Evolutionary conservation across 2,329 filamentous ascomycete species (phyloP).

Genomic region (Chaetomium globosum): DNA sequence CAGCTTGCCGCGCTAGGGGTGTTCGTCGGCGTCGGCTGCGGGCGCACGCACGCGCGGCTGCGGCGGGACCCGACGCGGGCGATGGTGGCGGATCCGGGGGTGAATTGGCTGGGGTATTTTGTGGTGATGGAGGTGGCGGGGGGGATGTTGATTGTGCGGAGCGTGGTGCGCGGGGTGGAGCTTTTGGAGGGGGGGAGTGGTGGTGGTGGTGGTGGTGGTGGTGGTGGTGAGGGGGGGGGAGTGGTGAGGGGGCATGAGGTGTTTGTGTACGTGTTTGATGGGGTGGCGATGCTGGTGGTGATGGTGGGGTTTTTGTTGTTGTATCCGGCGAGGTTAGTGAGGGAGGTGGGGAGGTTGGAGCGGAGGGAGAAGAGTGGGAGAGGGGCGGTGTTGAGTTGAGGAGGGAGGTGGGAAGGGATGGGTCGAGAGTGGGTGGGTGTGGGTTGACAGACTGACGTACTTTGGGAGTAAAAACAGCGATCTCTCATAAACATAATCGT

Average conservation of each 20-base stretch:
- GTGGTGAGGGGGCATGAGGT: constrained; percentile 23
- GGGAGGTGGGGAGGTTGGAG: constrained; percentile 21
- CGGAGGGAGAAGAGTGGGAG: background rate
- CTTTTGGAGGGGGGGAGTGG: constrained; percentile 32
- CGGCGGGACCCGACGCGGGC: constrained; percentile 13
- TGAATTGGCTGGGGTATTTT: constrained; percentile 33
- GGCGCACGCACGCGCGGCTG: constrained; percentile 7
- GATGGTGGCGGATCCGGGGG: constrained; percentile 11
- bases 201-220: too few species aligned
- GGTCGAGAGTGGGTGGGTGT: background rate
- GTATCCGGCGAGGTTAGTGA: constrained; percentile 29
- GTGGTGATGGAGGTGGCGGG: constrained; percentile 29
- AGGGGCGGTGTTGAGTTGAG: constrained; percentile 1
- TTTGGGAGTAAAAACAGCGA: too few species aligned
- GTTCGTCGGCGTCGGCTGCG: constrained; percentile 16
- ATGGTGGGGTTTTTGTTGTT: constrained; percentile 30
- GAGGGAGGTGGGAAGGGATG: background rate
- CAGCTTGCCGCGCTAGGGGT: constrained; percentile 25
- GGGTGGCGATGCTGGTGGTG: constrained; percentile 27
- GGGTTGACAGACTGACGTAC: background rate
- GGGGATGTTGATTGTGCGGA: constrained; percentile 30
- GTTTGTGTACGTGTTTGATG: constrained; percentile 30
- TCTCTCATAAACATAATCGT: too few species aligned
- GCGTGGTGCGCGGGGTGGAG: constrained; percentile 32
- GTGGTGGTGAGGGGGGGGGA: too few species aligned